These are phyloP conservation scores for Apophysomyces variabilis DNA, from an alignment of 371 early-diverging fungal species.

Conservation along the genomic window DNA sequence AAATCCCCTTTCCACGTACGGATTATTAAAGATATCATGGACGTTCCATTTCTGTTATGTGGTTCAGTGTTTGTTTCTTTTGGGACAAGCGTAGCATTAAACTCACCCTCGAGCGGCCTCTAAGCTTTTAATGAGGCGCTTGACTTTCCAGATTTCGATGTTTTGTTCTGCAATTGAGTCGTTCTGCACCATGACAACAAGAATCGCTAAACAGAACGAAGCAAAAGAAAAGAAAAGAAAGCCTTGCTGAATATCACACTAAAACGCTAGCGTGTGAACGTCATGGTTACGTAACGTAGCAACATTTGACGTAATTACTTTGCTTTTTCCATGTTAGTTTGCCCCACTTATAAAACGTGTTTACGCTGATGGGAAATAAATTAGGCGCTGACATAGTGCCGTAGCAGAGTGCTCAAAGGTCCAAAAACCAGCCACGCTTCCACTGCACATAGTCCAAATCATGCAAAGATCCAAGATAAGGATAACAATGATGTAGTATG, in stretches of 20 bases:
- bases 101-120: conserved; percentile 93
- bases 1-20: conserved; percentile 53
- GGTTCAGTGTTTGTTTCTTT: neutral
- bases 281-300: neutral
- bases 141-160: conserved; percentile 97
- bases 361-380: too few relatives aligned
- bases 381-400: too few relatives aligned
- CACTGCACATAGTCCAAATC: too few relatives aligned
- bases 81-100: neutral
- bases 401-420: too few relatives aligned
- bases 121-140: conserved; percentile 96
- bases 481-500: too few relatives aligned
- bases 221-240: neutral
- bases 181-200: neutral
- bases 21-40: conserved; percentile 99
- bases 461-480: too few relatives aligned
- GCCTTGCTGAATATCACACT: neutral
- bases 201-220: neutral
- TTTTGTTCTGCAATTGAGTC: conserved; percentile 63
- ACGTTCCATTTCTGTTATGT: conserved; percentile 92
- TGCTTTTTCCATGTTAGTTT: too few relatives aligned
- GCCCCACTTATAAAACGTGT: too few relatives aligned
- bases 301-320: too few relatives aligned
- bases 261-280: neutral
- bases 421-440: too few relatives aligned